Evolutionary conservation across 1,139 yeast species (phyloP).

Genomic region (Geotrichum klebahnii): DNA sequence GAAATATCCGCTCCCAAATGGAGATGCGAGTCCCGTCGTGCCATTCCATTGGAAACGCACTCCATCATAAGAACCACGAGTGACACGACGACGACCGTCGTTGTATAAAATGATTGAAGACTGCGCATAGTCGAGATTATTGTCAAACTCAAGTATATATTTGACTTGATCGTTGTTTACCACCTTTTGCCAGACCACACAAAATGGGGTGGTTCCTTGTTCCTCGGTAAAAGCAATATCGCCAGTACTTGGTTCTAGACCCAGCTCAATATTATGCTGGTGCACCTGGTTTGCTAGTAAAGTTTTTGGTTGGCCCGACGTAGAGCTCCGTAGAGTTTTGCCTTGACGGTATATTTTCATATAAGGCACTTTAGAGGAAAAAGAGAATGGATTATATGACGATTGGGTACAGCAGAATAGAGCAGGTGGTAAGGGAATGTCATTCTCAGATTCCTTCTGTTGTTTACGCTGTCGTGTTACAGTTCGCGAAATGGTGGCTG

Average conservation of each 20-base stretch:
- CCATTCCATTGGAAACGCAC: constrained; percentile 26
- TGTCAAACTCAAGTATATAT: constrained; percentile 19
- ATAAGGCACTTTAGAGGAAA: constrained; percentile 7
- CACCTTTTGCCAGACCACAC: constrained; percentile 21
- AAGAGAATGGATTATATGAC: constrained; percentile 17
- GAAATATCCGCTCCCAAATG: constrained; percentile 27
- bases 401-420: constrained; percentile 10
- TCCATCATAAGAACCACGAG: constrained; percentile 23
- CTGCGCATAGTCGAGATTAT: constrained; percentile 17
- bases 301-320: constrained; percentile 9
- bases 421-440: constrained; percentile 19
- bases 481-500: constrained; percentile 18
- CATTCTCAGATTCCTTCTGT: not conserved
- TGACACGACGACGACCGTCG: constrained; percentile 24
- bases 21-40: constrained; percentile 27
- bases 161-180: constrained; percentile 16
- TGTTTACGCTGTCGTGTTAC: constrained; percentile 6
- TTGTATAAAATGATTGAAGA: constrained; percentile 22
- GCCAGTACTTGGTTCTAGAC: not conserved
- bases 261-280: constrained; percentile 12
- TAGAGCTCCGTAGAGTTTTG: constrained; percentile 10
- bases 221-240: constrained; percentile 2
- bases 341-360: constrained; percentile 20
- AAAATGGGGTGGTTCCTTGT: constrained; percentile 10
- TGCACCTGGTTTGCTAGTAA: constrained; percentile 12